Conservation (phyloP, 169 alveolate species). For the Plasmodium vivax region DNA sequence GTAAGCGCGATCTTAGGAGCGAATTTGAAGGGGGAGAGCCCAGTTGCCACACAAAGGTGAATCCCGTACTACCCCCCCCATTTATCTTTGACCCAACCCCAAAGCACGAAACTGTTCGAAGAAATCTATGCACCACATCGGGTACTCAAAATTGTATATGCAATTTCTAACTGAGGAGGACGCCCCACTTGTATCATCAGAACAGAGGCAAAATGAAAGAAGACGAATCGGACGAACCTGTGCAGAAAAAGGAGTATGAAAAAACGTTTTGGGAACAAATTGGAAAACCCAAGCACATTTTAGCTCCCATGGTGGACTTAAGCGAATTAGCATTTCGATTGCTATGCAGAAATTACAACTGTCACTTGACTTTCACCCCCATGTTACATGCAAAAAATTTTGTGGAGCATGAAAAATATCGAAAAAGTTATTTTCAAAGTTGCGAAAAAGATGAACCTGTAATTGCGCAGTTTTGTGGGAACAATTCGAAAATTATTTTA, state of each 20-base stretch:
- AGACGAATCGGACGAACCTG: background rate
- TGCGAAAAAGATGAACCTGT: slow-evolving; percentile 81
- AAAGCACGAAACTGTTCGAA: background rate
- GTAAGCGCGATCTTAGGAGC: background rate
- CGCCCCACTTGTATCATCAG: background rate
- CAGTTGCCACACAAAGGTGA: background rate
- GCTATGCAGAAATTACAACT: slow-evolving; percentile 89
- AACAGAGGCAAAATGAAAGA: background rate
- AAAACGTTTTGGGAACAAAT: slow-evolving; percentile 79
- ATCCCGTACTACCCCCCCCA: background rate
- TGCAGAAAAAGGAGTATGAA: slow-evolving; percentile 35
- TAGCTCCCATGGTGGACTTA: slow-evolving; percentile 86
- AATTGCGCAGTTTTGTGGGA: slow-evolving; percentile 92
- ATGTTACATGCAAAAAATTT: slow-evolving; percentile 92
- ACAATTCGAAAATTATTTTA: slow-evolving; percentile 88
- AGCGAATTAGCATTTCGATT: slow-evolving; percentile 87
- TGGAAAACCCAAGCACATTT: slow-evolving; percentile 79
- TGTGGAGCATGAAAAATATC: slow-evolving; percentile 79
- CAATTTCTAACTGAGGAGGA: background rate
- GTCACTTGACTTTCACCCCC: slow-evolving; percentile 92
- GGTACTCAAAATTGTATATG: background rate
- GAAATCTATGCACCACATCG: background rate
- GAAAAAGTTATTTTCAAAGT: slow-evolving; percentile 79
- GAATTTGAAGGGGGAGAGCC: background rate
- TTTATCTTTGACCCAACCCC: background rate